Evolutionary conservation across 179 eudicot species (phyloP).

Genomic region (Monotropa hypopitys): DNA sequence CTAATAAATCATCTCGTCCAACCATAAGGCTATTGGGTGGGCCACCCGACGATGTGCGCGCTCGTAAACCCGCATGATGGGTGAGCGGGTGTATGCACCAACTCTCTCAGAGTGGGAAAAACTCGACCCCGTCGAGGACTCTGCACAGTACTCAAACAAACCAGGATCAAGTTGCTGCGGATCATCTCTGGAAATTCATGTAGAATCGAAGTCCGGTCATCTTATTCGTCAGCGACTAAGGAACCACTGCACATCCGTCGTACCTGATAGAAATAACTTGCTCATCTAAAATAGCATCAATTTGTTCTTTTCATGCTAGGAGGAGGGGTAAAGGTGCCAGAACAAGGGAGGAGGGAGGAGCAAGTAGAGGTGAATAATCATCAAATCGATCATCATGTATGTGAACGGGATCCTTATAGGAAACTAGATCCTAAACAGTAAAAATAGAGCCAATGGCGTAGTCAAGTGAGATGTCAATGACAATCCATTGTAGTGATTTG

Average conservation of each 20-base stretch:
- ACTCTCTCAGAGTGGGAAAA: not conserved
- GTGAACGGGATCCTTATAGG: too few relatives aligned
- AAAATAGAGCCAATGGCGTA: not conserved
- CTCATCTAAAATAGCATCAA: not conserved
- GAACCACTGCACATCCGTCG: not conserved
- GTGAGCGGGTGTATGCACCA: too few relatives aligned
- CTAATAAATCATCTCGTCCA: too few relatives aligned
- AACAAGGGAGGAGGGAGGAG: too few relatives aligned
- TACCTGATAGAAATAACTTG: not conserved
- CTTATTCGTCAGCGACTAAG: not conserved
- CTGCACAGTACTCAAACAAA: not conserved
- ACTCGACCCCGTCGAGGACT: not conserved
- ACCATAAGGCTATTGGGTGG: too few relatives aligned
- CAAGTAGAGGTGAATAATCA: too few relatives aligned
- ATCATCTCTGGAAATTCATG: not conserved
- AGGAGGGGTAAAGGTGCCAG: too few relatives aligned
- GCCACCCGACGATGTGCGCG: too few relatives aligned
- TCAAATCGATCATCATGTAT: not conserved
- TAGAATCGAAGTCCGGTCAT: not conserved
- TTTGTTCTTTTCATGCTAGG: not conserved
- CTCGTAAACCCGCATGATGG: too few relatives aligned
- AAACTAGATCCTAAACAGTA: too few relatives aligned
- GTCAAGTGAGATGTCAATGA: not conserved
- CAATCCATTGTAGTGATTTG: not conserved
- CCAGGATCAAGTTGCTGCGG: not conserved